Percentiles rank a stretch among this genome's conserved stretches.
Evolutionary conservation across 2,329 filamentous ascomycete species (phyloP).

Genomic region (Orbilia blumenaviensis): DNA sequence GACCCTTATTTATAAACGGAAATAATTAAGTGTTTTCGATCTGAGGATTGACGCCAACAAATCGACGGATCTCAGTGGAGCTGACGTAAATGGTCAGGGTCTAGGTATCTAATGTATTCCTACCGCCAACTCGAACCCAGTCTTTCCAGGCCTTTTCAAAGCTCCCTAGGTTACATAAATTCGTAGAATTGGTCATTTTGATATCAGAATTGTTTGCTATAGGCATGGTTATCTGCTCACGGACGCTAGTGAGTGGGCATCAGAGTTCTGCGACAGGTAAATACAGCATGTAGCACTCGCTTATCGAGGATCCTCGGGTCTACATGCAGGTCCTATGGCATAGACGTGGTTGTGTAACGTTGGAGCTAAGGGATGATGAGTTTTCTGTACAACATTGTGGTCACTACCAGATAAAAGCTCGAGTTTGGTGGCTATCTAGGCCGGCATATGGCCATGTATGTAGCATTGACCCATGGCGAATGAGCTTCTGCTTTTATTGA

Average conservation of each 20-base stretch:
- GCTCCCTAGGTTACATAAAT: background rate
- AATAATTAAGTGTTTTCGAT: background rate
- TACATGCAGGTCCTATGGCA: background rate
- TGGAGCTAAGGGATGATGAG: background rate
- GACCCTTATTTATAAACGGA: constrained; percentile 32
- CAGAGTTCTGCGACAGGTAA: background rate
- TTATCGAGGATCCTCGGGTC: constrained; percentile 13
- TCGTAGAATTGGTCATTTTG: constrained; percentile 19
- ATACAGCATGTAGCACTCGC: background rate
- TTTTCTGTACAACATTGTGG: constrained; percentile 12
- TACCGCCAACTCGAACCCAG: background rate
- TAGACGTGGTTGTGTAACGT: constrained; percentile 13
- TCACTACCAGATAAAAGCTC: too few species aligned
- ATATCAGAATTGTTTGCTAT: constrained; percentile 29
- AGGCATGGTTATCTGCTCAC: background rate
- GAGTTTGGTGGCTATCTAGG: background rate
- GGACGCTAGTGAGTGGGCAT: background rate
- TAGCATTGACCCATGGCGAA: background rate
- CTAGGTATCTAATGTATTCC: background rate
- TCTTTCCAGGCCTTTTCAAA: background rate
- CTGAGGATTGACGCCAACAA: constrained; percentile 13
- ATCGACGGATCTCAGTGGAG: background rate
- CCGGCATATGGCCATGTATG: background rate
- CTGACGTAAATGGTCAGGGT: too few species aligned
- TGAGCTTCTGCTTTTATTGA: constrained; percentile 9